Percentiles rank a stretch among this genome's conserved stretches.
These are phyloP conservation scores for Thuja plicata DNA, from an alignment of 83 land plant species.

Conservation along the genomic window DNA sequence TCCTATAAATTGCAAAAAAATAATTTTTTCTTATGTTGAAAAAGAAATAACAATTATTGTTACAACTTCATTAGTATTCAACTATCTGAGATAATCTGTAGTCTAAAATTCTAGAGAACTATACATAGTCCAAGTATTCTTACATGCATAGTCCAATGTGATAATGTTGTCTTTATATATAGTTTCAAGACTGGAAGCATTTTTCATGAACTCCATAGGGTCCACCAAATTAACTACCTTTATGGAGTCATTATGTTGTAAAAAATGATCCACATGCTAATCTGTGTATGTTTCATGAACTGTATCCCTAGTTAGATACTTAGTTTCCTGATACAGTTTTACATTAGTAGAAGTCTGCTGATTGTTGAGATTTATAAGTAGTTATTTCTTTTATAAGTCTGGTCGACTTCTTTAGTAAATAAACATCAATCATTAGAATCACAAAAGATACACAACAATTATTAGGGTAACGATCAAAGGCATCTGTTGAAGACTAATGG, in stretches of 20 bases:
- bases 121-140: slow-evolving; percentile 5
- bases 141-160: not conserved
- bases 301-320: not conserved
- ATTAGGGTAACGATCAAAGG: too few species aligned
- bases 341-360: not conserved
- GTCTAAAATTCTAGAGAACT: not conserved
- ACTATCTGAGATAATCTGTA: not conserved
- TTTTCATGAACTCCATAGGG: not conserved
- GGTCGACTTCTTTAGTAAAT: too few species aligned
- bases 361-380: not conserved
- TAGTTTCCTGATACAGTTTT: not conserved
- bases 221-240: not conserved
- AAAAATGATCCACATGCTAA: not conserved
- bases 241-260: not conserved
- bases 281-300: not conserved
- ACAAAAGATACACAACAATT: too few species aligned
- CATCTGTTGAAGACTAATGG: too few species aligned
- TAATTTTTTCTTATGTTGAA: not conserved
- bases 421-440: too few species aligned
- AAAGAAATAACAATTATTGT: not conserved
- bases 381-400: too few species aligned
- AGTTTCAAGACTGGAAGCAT: not conserved
- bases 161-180: not conserved
- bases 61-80: not conserved
- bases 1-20: not conserved